Base-by-base conservation (phyloP, 2,329 filamentous ascomycete genomes). In the Daldinia eschscholtzii region DNA sequence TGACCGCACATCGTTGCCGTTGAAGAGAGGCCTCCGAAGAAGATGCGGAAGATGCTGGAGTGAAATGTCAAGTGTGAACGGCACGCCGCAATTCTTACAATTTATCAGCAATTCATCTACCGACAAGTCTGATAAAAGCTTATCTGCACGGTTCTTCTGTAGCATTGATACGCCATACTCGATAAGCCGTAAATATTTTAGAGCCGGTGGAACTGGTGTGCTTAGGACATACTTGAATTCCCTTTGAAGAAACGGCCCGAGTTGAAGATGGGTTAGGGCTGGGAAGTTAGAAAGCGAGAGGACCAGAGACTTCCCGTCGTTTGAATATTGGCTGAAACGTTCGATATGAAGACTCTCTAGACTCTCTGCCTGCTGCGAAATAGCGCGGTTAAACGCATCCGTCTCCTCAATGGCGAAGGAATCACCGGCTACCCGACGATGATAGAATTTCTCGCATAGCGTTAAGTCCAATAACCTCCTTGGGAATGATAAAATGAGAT, bases 281-380 rank as follows among this genome's bases (percentile, higher is more conserved):
- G 56, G 30, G 48, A 72, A 72, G 18, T 63, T 35, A 6, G 65
- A 61, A 37, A 72, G 70, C 4, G 67, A 67, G 20, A 72, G 70
- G n/a, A 23, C 9, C 20, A 70, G 37, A 5, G 41, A 35, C n/a
- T 57, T 39, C 9, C 6, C 20, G 18, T 3, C 26, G 9, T 39
- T 5, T 7, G n/a, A n/a, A 56, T 12, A 55, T 9, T 23, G 35
- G 13, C 23, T 28, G 9, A 33, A 57, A 13, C 55, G 61, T 26
- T 37, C 30, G 56, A 72, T 56, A 4, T 57, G 33, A 23, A 72
- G 70, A 37, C 53, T 48, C 26, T 67, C 44, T 4, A 72, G 62
- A 23, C 56, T 72, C 5, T n/a, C 13, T 13, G 61, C 42, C 18
- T 70, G 70, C 37, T 72, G 70, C 4, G 61, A 18, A 57, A 72